Conservation (phyloP, 345 rosid genomes). For the Eucalyptus rudis region DNA sequence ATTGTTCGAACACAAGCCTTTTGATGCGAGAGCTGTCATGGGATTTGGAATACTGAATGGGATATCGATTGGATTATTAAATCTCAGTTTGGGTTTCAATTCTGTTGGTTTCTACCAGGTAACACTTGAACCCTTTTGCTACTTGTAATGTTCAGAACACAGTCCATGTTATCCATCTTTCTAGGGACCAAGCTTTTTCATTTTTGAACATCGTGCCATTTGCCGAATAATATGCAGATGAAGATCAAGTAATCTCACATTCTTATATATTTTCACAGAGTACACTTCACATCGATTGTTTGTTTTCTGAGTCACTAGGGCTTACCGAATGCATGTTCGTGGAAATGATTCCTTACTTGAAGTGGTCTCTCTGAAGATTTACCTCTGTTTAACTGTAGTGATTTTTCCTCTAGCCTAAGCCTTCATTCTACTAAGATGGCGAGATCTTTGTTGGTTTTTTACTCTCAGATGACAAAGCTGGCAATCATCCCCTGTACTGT, state of each 20-base stretch:
- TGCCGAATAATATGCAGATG: neutral
- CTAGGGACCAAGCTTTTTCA: neutral
- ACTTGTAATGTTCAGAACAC: neutral
- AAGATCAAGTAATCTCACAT: neutral
- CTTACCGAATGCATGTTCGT: neutral
- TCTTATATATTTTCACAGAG: neutral
- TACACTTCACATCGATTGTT: neutral
- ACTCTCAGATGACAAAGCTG: constrained; percentile 89
- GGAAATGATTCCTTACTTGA: neutral
- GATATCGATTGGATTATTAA: constrained; percentile 89
- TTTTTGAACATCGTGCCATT: neutral
- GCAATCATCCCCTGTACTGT: constrained; percentile 99
- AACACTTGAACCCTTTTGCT: neutral
- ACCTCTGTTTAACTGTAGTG: neutral
- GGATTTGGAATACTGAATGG: constrained; percentile 99
- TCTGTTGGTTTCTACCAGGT: constrained; percentile 99
- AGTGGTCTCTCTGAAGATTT: neutral
- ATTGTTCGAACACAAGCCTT: constrained; percentile 98
- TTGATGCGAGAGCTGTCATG: constrained; percentile 98
- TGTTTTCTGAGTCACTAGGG: neutral
- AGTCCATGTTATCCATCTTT: neutral
- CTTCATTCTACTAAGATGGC: neutral
- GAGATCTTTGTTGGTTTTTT: neutral
- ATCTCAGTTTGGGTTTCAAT: constrained; percentile 98
- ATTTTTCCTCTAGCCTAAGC: neutral